These are phyloP conservation scores for Trichoderma arundinaceum DNA, from an alignment of 2,329 filamentous ascomycete genomes.

Conservation along the genomic window DNA sequence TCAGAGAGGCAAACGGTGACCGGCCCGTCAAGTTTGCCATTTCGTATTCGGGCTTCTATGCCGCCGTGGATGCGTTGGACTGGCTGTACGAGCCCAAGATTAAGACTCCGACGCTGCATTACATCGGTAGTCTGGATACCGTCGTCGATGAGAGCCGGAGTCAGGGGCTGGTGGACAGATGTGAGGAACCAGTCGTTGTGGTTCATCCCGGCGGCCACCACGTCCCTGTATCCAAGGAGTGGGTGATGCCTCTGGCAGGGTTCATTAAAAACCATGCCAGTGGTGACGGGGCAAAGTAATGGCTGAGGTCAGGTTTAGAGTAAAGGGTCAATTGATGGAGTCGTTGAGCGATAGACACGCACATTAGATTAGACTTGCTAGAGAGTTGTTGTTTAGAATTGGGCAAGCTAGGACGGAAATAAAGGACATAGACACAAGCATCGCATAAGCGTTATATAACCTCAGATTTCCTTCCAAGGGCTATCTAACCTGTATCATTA, in stretches of 20 bases:
- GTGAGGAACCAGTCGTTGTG: constrained; percentile 58
- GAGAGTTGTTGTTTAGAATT: constrained; percentile 32
- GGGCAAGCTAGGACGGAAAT: constrained; percentile 36
- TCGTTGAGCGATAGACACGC: constrained; percentile 35
- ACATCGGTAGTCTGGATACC: constrained; percentile 82
- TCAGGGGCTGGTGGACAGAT: constrained; percentile 69
- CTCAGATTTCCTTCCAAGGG: constrained; percentile 38
- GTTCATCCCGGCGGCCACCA: constrained; percentile 91
- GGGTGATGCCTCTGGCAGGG: constrained; percentile 73
- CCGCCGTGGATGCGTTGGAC: constrained; percentile 63
- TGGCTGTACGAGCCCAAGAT: constrained; percentile 76
- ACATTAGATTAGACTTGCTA: constrained; percentile 3
- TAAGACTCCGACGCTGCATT: constrained; percentile 77
- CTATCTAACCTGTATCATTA: constrained; percentile 47
- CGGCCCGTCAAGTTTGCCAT: constrained; percentile 70
- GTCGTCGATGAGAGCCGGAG: constrained; percentile 83
- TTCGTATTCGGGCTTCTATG: constrained; percentile 77
- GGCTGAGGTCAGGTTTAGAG: not conserved
- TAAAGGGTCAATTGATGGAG: constrained; percentile 31
- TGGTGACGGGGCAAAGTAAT: constrained; percentile 32
- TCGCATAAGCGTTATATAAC: constrained; percentile 41
- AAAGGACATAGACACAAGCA: constrained; percentile 37
- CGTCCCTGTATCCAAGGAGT: constrained; percentile 81
- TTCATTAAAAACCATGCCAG: constrained; percentile 63
- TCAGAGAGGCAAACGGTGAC: constrained; percentile 57